Evolutionary conservation across 352 stramenopile genomes (phyloP).

Genomic region (Globisporangium ultimum): DNA sequence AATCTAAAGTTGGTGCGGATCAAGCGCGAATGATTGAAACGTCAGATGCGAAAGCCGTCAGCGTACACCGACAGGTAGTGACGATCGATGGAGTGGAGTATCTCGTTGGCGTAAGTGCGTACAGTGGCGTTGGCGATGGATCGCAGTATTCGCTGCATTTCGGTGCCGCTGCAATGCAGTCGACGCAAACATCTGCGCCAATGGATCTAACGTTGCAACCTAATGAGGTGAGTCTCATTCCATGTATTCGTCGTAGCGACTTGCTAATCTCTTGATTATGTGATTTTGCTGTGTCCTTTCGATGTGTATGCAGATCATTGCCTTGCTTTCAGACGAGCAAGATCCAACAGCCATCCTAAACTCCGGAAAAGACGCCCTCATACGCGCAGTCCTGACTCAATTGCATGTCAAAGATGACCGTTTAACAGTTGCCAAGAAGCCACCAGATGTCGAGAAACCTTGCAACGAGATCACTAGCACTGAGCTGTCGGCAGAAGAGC

Average conservation of each 20-base stretch:
- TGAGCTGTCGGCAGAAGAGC: slow-evolving; percentile 24
- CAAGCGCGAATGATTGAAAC: background rate
- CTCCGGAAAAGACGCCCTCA: slow-evolving; percentile 21
- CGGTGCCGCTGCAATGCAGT: slow-evolving; percentile 7
- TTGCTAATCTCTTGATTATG: background rate
- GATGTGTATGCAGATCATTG: slow-evolving; percentile 18
- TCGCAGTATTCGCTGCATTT: slow-evolving; percentile 21
- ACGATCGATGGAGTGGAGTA: slow-evolving; percentile 19
- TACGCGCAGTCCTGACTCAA: slow-evolving; percentile 18
- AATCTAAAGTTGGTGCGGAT: background rate
- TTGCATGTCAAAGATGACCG: slow-evolving; percentile 19
- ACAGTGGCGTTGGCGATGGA: background rate
- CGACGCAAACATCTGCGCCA: background rate
- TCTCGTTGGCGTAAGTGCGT: slow-evolving; percentile 14
- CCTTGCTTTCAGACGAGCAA: slow-evolving; percentile 6
- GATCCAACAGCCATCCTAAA: slow-evolving; percentile 14
- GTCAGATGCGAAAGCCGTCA: background rate
- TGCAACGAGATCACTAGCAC: background rate
- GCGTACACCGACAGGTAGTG: background rate
- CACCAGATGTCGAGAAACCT: background rate
- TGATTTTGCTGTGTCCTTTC: background rate
- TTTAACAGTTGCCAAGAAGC: slow-evolving; percentile 6
- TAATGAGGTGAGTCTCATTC: slow-evolving; percentile 17
- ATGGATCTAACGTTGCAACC: slow-evolving; percentile 25
- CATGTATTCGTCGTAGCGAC: background rate